Evolutionary conservation across 352 stramenopile species (phyloP), one percentile per base, ranked within the genome.

Genomic region (Aphanomyces euteiches): DNA sequence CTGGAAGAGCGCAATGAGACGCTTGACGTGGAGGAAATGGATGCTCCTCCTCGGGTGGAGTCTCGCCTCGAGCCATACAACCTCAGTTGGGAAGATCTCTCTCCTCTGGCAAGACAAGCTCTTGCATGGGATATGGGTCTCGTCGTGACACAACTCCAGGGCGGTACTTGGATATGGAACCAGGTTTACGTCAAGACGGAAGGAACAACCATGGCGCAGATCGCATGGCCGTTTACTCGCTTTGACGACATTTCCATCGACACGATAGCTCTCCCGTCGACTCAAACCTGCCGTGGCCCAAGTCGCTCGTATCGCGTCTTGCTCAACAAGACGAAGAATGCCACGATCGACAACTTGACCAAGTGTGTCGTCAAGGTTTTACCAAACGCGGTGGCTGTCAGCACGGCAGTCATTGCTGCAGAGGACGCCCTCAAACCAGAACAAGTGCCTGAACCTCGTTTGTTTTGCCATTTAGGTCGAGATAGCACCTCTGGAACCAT

Each of bases 91-190:
- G 10, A 21, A 5, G 64, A 70, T 36, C 64, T 70, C 7, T 61
- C 64, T 17, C 8, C 48, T 8, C 19, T 70, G 4, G 64, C 64
- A 17, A 17, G 45, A 34, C 45, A 70, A 39, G 64, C 64, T 5
- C 17, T 70, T 10, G 43, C 43, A 6, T 70, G 64, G 64, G 64
- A 70, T 34, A 48, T 61, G 64, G 64, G 64, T 39, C 34, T 64
- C 36, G 64, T 70, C 34, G 39, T 58, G 21, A n/a, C 47, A 8
- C 47, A 61, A 3, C 8, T 59, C 6, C 37, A n/a, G 4, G 64
- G 64, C 28, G 40, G 17, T 17, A 34, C 41, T 19, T 8, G 28
- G 17, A 28, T 28, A 28, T 70, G 53, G 36, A 0, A 43, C 12
- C 64, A 70, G 40, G 48, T 63, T 1, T 70, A 63, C 39, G 53